phyloP scores from a whole-genome alignment of 2,329 filamentous ascomycete species.

The Botrytis pseudocinerea region DNA sequence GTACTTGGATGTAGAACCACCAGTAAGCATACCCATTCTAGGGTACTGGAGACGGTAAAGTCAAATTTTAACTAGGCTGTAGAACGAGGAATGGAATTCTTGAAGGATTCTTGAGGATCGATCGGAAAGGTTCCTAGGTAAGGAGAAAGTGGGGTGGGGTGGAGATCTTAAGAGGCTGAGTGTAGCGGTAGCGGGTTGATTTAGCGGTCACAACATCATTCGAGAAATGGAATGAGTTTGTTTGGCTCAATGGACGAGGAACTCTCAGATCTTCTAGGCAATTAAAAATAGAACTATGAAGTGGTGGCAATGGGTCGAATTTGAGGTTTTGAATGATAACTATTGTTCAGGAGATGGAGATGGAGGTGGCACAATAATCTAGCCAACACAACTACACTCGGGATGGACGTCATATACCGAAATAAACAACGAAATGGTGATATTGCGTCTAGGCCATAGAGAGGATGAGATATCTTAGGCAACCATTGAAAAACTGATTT shows the following conservation, averaged over 20 bases:
- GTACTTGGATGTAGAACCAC: neutral
- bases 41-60: neutral
- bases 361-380: neutral
- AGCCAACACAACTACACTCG: neutral
- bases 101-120: neutral
- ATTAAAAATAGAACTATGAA: neutral
- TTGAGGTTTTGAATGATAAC: neutral
- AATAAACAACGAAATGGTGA: neutral
- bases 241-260: neutral
- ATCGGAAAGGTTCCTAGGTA: neutral
- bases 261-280: neutral
- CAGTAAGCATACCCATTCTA: neutral
- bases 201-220: neutral
- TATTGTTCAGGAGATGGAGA: neutral
- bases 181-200: neutral
- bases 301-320: neutral
- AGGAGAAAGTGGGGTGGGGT: neutral
- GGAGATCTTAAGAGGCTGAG: slow-evolving; percentile 1
- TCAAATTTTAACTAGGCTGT: neutral
- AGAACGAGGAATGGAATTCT: neutral
- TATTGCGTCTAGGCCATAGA: neutral
- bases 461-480: neutral
- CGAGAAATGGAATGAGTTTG: neutral
- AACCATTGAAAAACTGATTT: neutral
- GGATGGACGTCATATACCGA: neutral